phyloP scores from a whole-genome alignment of 768 basidiomycete genomes.

The Trametes punicea region DNA sequence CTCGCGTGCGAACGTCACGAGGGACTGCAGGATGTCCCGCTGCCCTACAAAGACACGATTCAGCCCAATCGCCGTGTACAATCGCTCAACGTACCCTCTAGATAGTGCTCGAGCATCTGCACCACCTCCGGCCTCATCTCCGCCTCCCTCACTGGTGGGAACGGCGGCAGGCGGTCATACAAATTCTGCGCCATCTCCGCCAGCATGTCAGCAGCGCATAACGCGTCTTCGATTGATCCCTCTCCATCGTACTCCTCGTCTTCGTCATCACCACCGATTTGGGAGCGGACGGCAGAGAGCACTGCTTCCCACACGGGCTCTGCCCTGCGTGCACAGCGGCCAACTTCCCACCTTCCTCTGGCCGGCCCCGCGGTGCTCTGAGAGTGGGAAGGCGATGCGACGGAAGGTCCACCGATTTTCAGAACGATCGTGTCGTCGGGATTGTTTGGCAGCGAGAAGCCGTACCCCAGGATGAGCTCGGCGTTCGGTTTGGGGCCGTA shows the following conservation, averaged over 20 bases:
- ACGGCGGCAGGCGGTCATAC: slow-evolving; percentile 46
- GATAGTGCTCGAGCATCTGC: slow-evolving; percentile 64
- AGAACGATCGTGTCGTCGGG: slow-evolving; percentile 86
- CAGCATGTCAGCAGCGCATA: slow-evolving; percentile 66
- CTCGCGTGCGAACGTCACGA: slow-evolving; percentile 46
- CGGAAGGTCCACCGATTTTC: slow-evolving; percentile 54
- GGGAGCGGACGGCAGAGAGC: slow-evolving; percentile 28
- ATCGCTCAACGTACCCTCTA: slow-evolving; percentile 39
- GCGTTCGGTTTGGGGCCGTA: slow-evolving; percentile 91
- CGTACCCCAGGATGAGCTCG: slow-evolving; percentile 88
- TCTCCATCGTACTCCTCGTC: slow-evolving; percentile 25
- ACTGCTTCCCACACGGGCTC: slow-evolving; percentile 63
- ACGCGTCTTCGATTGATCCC: slow-evolving; percentile 49
- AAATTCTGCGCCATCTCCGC: slow-evolving; percentile 61
- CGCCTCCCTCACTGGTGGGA: slow-evolving; percentile 21
- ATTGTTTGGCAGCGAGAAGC: slow-evolving; percentile 77
- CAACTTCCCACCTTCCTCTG: slow-evolving; percentile 54
- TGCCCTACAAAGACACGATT: slow-evolving; percentile 42
- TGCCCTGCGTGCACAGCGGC: slow-evolving; percentile 50
- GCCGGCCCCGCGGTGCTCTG: slow-evolving; percentile 17
- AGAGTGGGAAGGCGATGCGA: background rate
- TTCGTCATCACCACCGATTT: slow-evolving; percentile 22
- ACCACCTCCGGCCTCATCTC: slow-evolving; percentile 53
- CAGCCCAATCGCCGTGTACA: background rate
- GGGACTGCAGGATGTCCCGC: slow-evolving; percentile 49